Conservation (phyloP, 2,329 filamentous ascomycete genomes). For the Nemania diffusa region DNA sequence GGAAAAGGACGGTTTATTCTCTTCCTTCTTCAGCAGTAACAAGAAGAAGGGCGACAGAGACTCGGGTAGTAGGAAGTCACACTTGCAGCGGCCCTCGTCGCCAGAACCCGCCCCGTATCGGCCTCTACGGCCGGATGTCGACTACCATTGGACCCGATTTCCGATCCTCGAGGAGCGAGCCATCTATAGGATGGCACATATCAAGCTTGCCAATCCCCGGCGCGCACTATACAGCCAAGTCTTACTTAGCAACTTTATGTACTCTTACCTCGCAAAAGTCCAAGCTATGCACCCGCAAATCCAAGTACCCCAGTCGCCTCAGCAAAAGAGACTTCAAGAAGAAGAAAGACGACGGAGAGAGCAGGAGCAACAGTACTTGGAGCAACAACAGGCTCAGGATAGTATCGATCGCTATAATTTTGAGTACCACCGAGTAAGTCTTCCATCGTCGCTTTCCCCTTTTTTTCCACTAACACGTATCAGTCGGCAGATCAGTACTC, state of each 20-base stretch:
- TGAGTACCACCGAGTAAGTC: conserved; percentile 63
- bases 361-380: conserved; percentile 60
- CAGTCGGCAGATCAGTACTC: conserved; percentile 60
- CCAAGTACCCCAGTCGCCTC: conserved; percentile 85
- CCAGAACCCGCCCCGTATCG: conserved; percentile 80
- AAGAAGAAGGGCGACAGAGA: conserved; percentile 89
- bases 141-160: conserved; percentile 96
- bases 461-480: conserved; percentile 21
- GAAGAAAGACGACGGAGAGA: conserved; percentile 58
- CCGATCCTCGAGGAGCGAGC: conserved; percentile 94
- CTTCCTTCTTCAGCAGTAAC: conserved; percentile 88
- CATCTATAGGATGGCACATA: conserved; percentile 98
- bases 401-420: conserved; percentile 63
- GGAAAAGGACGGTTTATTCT: conserved; percentile 93
- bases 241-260: conserved; percentile 99
- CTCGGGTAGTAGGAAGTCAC: conserved; percentile 76
- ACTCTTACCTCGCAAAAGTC: conserved; percentile 97
- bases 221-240: conserved; percentile 94
- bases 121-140: conserved; percentile 83
- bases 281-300: conserved; percentile 99
- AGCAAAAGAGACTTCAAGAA: conserved; percentile 72
- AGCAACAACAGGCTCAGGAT: conserved; percentile 57
- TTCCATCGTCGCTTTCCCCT: no score
- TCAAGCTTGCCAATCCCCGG: conserved; percentile 97
- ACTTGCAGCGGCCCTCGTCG: conserved; percentile 76